Percentiles rank a stretch among this genome's conserved stretches.
These are phyloP conservation scores for Iris pallida DNA, from an alignment of 116 monocot species.

Conservation along the genomic window DNA sequence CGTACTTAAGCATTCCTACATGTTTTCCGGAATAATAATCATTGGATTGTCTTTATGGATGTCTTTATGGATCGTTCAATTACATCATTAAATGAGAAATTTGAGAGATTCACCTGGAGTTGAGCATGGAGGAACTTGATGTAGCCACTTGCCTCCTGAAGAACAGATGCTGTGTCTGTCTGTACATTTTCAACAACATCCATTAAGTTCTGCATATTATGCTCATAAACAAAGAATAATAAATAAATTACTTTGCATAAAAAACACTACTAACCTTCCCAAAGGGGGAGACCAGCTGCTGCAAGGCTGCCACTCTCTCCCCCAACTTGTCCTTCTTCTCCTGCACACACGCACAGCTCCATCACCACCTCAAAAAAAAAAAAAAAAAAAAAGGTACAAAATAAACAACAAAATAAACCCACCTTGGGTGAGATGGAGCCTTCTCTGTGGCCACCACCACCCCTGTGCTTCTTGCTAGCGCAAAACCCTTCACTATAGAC, in stretches of 20 bases:
- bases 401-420: not conserved
- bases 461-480: conserved; percentile 14
- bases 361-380: not conserved
- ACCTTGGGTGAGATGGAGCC: conserved; percentile 9
- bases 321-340: conserved; percentile 65
- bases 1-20: too few relatives aligned
- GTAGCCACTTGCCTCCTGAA: conserved; percentile 70
- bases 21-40: too few relatives aligned
- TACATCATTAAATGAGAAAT: too few relatives aligned
- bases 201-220: not conserved
- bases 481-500: not conserved
- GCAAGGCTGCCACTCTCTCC: conserved; percentile 45
- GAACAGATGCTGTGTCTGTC: conserved; percentile 90
- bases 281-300: conserved; percentile 54
- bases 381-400: not conserved
- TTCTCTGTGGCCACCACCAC: not conserved
- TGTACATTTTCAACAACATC: conserved; percentile 17
- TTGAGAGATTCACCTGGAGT: conserved; percentile 36
- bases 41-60: too few relatives aligned
- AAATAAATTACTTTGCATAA: too few relatives aligned
- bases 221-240: too few relatives aligned
- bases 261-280: conserved; percentile 45
- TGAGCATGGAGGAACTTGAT: conserved; percentile 87
- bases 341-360: conserved; percentile 8
- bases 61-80: too few relatives aligned